Conservation (phyloP, 257 asterid genomes). For the Scutellaria baicalensis region DNA sequence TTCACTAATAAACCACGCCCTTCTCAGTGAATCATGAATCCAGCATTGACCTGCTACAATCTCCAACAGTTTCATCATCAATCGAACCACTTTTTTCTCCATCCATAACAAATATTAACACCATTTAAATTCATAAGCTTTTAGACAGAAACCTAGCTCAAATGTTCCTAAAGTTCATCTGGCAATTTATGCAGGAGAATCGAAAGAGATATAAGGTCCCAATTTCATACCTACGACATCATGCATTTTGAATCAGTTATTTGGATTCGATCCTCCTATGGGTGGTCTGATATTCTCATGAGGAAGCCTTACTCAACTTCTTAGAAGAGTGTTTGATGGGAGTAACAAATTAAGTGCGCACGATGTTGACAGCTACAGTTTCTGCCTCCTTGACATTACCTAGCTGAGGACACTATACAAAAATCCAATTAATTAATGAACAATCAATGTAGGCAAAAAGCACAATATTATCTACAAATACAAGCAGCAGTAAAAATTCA, state of each 20-base stretch:
- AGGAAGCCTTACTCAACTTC: slow-evolving; percentile 20
- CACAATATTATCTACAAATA: background rate
- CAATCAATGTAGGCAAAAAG: background rate
- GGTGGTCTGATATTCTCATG: slow-evolving; percentile 26
- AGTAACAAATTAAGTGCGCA: background rate
- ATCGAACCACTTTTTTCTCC: background rate
- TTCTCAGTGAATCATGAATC: background rate
- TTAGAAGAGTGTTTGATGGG: slow-evolving; percentile 6
- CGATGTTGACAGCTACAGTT: background rate
- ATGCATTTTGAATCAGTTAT: slow-evolving; percentile 28
- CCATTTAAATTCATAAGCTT: background rate
- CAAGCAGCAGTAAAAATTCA: slow-evolving; percentile 1
- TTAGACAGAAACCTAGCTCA: slow-evolving; percentile 2
- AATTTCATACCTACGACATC: slow-evolving; percentile 27
- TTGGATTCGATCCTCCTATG: slow-evolving; percentile 29
- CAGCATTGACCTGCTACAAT: background rate
- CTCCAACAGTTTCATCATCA: background rate
- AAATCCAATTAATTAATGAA: background rate
- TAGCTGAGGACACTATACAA: background rate
- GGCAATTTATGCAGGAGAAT: slow-evolving; percentile 38
- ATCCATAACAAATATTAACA: background rate
- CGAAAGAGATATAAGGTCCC: slow-evolving; percentile 24
- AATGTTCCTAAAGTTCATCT: slow-evolving; percentile 35
- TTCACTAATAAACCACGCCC: background rate
- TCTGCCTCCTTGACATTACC: slow-evolving; percentile 7